These are phyloP conservation scores for Phytophthora lateralis DNA, from an alignment of 352 stramenopile genomes.

Conservation along the genomic window DNA sequence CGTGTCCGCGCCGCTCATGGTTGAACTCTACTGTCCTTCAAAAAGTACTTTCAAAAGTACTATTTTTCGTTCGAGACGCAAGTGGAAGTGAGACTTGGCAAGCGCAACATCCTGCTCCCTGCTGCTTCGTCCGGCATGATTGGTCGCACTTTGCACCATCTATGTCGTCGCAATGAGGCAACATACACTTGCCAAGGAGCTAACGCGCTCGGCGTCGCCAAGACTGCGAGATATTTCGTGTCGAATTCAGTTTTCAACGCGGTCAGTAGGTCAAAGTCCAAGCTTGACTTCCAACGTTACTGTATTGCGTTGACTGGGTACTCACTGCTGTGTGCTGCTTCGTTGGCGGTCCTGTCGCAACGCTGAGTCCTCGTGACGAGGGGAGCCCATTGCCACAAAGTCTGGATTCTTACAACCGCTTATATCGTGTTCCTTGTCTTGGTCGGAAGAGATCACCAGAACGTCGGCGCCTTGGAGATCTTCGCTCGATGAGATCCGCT, in stretches of 20 bases:
- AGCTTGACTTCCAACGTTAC: no score
- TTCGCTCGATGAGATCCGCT: conserved; percentile 12
- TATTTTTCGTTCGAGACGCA: neutral
- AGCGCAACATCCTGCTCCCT: neutral
- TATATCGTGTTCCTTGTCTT: neutral
- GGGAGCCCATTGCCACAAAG: conserved; percentile 17
- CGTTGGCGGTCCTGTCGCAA: no score
- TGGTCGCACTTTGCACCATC: conserved; percentile 25
- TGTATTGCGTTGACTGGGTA: no score
- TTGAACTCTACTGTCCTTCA: neutral
- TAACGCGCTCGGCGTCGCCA: neutral
- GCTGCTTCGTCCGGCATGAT: conserved; percentile 20
- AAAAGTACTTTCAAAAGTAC: no score
- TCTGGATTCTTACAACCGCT: neutral
- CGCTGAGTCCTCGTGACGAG: conserved; percentile 6
- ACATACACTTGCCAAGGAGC: conserved; percentile 3
- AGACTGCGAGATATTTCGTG: neutral
- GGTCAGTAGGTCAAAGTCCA: no score
- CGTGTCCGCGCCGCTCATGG: conserved; percentile 11
- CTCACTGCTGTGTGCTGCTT: no score
- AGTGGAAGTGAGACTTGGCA: conserved; percentile 15
- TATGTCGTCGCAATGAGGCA: conserved; percentile 4
- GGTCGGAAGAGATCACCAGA: conserved; percentile 4
- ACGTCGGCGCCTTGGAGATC: conserved; percentile 5
- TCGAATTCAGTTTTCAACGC: neutral